phyloP scores from a whole-genome alignment of 495 filamentous ascomycete species.

The Lasiosphaeria hispida region DNA sequence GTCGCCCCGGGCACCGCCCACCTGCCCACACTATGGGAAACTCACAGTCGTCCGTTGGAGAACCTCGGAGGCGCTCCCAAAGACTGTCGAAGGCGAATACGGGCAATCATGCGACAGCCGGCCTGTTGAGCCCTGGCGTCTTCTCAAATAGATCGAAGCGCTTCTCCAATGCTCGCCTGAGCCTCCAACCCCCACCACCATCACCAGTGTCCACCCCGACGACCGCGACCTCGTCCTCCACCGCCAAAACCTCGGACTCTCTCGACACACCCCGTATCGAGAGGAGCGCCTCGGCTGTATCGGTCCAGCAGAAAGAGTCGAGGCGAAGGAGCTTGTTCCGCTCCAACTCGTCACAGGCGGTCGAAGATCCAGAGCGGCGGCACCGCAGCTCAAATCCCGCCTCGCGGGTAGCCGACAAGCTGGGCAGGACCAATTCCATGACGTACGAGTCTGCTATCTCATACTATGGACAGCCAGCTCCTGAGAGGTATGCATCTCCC shows the following conservation, averaged over 20 bases:
- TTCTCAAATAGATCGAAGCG: slow-evolving; percentile 34
- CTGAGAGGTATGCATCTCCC: slow-evolving; percentile 23
- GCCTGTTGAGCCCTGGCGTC: slow-evolving; percentile 40
- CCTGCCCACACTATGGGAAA: slow-evolving; percentile 42
- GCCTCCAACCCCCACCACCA: slow-evolving; percentile 20
- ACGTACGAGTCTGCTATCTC: slow-evolving; percentile 34
- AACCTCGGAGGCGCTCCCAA: slow-evolving; percentile 37
- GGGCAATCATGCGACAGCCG: slow-evolving; percentile 42
- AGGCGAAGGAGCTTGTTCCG: slow-evolving; percentile 34
- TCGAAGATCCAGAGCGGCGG: slow-evolving; percentile 13
- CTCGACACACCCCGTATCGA: slow-evolving; percentile 7
- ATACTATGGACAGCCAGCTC: slow-evolving; percentile 25
- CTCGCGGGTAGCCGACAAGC: slow-evolving; percentile 19
- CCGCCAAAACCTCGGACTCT: slow-evolving; percentile 5
- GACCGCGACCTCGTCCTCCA: slow-evolving; percentile 7
- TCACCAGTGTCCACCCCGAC: slow-evolving; percentile 21
- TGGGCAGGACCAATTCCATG: slow-evolving; percentile 31
- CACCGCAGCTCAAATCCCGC: slow-evolving; percentile 19
- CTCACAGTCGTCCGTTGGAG: slow-evolving; percentile 32
- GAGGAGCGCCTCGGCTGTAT: slow-evolving; percentile 22
- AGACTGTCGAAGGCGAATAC: slow-evolving; percentile 50
- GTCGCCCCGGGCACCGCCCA: slow-evolving; percentile 19
- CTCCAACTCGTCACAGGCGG: slow-evolving; percentile 28
- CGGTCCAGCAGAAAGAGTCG: slow-evolving; percentile 21
- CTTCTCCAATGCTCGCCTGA: slow-evolving; percentile 31